Conservation (phyloP, 306 rosid genomes). For the Echinosophora koreensis region DNA sequence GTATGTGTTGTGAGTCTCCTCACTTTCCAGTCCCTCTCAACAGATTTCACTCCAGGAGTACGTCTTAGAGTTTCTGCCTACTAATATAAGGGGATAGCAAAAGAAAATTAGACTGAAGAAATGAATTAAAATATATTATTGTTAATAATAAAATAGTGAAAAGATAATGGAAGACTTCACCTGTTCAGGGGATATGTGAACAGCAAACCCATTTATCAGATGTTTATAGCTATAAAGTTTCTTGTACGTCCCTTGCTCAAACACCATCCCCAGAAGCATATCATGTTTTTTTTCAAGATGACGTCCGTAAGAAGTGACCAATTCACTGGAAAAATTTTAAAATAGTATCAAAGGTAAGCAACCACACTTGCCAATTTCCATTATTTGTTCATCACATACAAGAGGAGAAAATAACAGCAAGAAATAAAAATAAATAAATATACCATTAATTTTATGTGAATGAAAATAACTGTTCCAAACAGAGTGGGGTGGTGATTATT, state of each 20-base stretch:
- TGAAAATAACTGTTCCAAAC: constrained; percentile 32
- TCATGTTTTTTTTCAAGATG: constrained; percentile 94
- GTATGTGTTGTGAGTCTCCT: constrained; percentile 93
- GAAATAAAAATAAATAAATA: background rate
- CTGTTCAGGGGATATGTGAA: constrained; percentile 90
- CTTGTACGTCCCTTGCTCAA: constrained; percentile 78
- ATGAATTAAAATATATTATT: constrained; percentile 32
- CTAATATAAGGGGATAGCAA: constrained; percentile 63
- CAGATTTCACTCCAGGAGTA: constrained; percentile 88
- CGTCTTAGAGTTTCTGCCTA: constrained; percentile 96
- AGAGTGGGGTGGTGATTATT: constrained; percentile 31
- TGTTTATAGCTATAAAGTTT: constrained; percentile 93
- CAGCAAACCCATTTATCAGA: constrained; percentile 98
- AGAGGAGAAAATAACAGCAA: constrained; percentile 32
- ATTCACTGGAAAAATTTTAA: constrained; percentile 67
- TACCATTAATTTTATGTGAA: background rate
- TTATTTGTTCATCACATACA: constrained; percentile 14
- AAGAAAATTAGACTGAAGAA: constrained; percentile 54
- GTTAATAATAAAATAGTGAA: constrained; percentile 32
- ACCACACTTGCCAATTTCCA: constrained; percentile 38
- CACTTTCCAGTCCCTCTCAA: constrained; percentile 97
- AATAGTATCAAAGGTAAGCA: constrained; percentile 28
- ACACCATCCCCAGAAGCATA: constrained; percentile 90
- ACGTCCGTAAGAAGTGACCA: constrained; percentile 83
- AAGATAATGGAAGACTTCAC: constrained; percentile 65